Evolutionary conservation across 2,329 filamentous ascomycete species (phyloP).

Genomic region (Cladosporium sp.): DNA sequence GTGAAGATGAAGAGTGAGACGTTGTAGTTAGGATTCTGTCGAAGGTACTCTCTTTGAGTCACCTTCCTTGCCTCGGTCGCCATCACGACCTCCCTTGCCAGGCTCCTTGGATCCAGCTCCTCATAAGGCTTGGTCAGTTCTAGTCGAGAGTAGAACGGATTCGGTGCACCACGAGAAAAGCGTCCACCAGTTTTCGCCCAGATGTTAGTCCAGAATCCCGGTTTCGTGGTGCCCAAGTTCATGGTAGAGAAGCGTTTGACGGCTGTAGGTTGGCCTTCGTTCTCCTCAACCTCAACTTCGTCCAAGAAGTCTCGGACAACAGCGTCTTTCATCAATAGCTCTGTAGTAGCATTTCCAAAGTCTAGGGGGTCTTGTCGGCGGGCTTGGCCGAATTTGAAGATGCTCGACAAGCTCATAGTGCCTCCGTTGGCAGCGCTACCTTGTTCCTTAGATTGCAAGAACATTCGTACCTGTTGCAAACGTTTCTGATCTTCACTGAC

Average conservation of each 20-base stretch:
- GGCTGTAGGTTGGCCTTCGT: background rate
- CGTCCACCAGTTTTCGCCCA: conserved; percentile 24
- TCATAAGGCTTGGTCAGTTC: conserved; percentile 68
- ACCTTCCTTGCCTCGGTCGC: conserved; percentile 78
- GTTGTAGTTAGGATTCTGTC: conserved; percentile 85
- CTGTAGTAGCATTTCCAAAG: conserved; percentile 84
- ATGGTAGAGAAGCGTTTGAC: conserved; percentile 8
- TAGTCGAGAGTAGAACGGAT: conserved; percentile 89
- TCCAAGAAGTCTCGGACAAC: conserved; percentile 94
- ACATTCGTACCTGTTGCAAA: conserved; percentile 90
- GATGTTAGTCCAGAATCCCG: conserved; percentile 21
- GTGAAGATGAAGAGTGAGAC: conserved; percentile 84
- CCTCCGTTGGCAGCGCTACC: conserved; percentile 58
- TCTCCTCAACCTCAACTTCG: conserved; percentile 45
- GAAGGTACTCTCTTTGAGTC: conserved; percentile 86
- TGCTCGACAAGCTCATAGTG: conserved; percentile 68
- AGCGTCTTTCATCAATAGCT: conserved; percentile 94
- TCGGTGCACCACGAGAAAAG: conserved; percentile 62
- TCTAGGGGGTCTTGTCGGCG: conserved; percentile 77
- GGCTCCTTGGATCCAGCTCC: conserved; percentile 74
- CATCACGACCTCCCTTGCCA: conserved; percentile 86
- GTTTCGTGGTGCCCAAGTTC: conserved; percentile 8
- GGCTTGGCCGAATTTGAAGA: conserved; percentile 60
- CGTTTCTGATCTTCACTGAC: conserved; percentile 98
- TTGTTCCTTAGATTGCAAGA: conserved; percentile 85